Base-by-base conservation (phyloP, 306 rosid species). In the Fagus crenata region DNA sequence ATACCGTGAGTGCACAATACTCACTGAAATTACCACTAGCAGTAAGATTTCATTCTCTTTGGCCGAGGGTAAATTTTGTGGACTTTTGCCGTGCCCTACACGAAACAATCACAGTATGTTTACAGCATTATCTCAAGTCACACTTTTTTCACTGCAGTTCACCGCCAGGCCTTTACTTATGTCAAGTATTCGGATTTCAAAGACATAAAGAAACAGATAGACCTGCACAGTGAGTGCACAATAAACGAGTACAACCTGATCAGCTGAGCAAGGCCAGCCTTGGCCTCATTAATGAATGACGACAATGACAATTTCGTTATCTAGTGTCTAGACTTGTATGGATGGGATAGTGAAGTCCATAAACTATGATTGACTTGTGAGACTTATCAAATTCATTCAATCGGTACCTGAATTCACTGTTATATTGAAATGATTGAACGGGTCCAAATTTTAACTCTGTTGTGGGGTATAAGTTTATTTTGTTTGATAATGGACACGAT, bases 71-170 rank as follows among this genome's bases (percentile, higher is more conserved):
- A 1, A 6, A n/a, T 36, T 28, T 3, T 1, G 8, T 31, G 51
- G 11, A 15, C 40, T 36, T 36, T 51, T 64, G 49, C 74, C 82
- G 82, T 79, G 73, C 11, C 33, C 17, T 70, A 70, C 51, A 78
- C 81, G 76, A 15, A 59, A 69, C 53, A 17, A 18, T 59, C 54
- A 8, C 41, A 12, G 42, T 22, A 22, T 22, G 35, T 58, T 54
- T 32, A 67, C 75, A 42, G 78, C 51, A 15, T 17, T 5, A 64
- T 49, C 31, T 12, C 8, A 73, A 79, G 61, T 55, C 53, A 32
- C n/a, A 4, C 71, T 69, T 58, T 15, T 39, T 67, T 68, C 2
- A 68, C 72, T 68, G 65, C 75, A 55, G 37, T 46, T 51, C 18
- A 39, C 55, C 53, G 63, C 9, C 56, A 77, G 74, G 32, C 60